Percentiles rank a stretch among this genome's conserved stretches.
These are phyloP conservation scores for Sporothrix phasma DNA, from an alignment of 2,329 filamentous ascomycete genomes.

Conservation along the genomic window DNA sequence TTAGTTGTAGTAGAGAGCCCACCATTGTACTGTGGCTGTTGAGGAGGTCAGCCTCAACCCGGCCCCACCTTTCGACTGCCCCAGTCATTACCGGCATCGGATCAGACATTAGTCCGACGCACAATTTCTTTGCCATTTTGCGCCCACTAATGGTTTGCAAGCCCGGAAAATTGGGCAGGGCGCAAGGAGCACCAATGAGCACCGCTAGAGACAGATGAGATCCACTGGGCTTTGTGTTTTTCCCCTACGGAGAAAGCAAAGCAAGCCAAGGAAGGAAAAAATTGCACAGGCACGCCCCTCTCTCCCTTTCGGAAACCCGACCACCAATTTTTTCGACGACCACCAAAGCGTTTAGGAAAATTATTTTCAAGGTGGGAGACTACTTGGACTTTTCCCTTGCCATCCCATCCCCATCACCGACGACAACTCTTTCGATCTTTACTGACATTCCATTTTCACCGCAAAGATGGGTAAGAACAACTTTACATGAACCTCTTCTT, in stretches of 20 bases:
- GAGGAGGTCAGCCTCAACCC: too few species aligned
- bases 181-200: not conserved
- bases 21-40: too few species aligned
- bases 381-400: conserved; percentile 9
- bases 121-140: conserved; percentile 15
- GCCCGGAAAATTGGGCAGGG: conserved; percentile 9
- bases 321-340: conserved; percentile 18
- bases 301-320: conserved; percentile 3
- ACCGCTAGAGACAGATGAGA: not conserved
- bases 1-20: too few species aligned
- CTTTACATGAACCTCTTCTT: conserved; percentile 23
- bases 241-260: not conserved
- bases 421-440: conserved; percentile 23
- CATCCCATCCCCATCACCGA: conserved; percentile 15
- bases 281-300: conserved; percentile 8
- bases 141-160: conserved; percentile 5
- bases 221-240: conserved; percentile 6
- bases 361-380: conserved; percentile 19
- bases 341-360: conserved; percentile 20
- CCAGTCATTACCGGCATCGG: not conserved
- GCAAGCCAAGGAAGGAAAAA: conserved; percentile 11
- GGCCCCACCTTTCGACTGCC: too few species aligned
- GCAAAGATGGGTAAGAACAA: conserved; percentile 49
- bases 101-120: conserved; percentile 16
- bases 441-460: conserved; percentile 8